Evolutionary conservation across 2,329 filamentous ascomycete species (phyloP).

Genomic region (Ceratocystis albifundus): DNA sequence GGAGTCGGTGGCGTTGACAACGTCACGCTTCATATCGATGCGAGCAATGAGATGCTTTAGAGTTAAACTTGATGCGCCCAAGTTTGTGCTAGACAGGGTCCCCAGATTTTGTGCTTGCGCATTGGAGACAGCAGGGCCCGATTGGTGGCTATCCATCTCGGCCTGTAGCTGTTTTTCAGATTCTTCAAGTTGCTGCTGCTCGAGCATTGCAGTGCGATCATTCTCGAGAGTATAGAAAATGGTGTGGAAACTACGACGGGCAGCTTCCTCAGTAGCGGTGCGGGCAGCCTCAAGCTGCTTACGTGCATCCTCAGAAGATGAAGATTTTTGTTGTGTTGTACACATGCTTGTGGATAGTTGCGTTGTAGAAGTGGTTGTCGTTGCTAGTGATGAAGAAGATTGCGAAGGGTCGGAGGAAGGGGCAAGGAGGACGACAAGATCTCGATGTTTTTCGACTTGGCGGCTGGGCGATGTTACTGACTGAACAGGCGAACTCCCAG

Average conservation of each 20-base stretch:
- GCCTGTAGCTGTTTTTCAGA: slow-evolving; percentile 92
- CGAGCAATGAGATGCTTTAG: slow-evolving; percentile 93
- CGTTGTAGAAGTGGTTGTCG: not conserved
- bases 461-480: slow-evolving; percentile 46
- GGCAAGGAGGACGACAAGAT: slow-evolving; percentile 20
- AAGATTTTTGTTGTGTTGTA: slow-evolving; percentile 43
- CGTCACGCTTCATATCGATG: slow-evolving; percentile 83
- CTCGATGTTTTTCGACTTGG: slow-evolving; percentile 20
- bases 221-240: slow-evolving; percentile 93
- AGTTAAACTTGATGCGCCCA: slow-evolving; percentile 89
- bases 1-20: slow-evolving; percentile 83
- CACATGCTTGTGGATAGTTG: slow-evolving; percentile 31
- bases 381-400: slow-evolving; percentile 6
- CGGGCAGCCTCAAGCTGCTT: slow-evolving; percentile 89
- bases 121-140: slow-evolving; percentile 46
- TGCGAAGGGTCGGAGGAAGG: slow-evolving; percentile 11
- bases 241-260: slow-evolving; percentile 81
- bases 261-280: slow-evolving; percentile 78
- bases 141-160: slow-evolving; percentile 66
- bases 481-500: slow-evolving; percentile 53
- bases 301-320: slow-evolving; percentile 74
- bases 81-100: slow-evolving; percentile 81
- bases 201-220: slow-evolving; percentile 89
- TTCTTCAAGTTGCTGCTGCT: slow-evolving; percentile 93
- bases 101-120: slow-evolving; percentile 35